A percentile compares a stretch with the other conserved stretches of the same genome.
Evolutionary conservation across 139 green algal genomes (phyloP).

Genomic region (Chlorella sp.): DNA sequence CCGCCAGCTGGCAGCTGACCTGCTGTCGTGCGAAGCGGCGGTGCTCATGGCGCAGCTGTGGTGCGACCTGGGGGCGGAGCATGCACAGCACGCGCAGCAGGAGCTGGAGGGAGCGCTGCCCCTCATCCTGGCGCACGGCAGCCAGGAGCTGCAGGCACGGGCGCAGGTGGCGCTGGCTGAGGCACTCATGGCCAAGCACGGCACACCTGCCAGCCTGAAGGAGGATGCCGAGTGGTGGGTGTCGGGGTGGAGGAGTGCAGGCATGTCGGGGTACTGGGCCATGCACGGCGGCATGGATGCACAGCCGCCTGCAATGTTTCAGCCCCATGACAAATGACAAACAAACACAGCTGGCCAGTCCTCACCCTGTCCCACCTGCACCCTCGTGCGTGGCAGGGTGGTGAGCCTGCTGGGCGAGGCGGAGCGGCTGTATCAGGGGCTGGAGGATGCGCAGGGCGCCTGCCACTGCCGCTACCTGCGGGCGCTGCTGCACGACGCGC

Average conservation of each 20-base stretch:
- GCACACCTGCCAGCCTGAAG: background rate
- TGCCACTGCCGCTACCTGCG: constrained; percentile 40
- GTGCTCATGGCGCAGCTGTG: constrained; percentile 42
- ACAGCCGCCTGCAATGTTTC: background rate
- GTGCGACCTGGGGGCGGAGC: constrained; percentile 26
- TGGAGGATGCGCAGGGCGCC: constrained; percentile 39
- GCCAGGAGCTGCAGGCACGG: constrained; percentile 26
- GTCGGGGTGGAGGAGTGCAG: background rate
- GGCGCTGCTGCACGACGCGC: constrained; percentile 30
- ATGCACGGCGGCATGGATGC: too few relatives aligned
- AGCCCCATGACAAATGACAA: background rate
- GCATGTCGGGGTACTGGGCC: background rate
- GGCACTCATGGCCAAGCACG: constrained; percentile 37
- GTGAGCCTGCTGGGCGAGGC: constrained; percentile 38
- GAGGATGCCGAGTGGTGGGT: constrained; percentile 20
- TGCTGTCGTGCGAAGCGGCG: constrained; percentile 54
- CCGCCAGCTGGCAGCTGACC: constrained; percentile 42
- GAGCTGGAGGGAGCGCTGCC: constrained; percentile 54
- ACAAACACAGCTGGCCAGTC: too few relatives aligned
- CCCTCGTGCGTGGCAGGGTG: constrained; percentile 17
- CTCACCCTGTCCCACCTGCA: background rate
- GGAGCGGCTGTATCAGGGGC: background rate
- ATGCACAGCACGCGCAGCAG: constrained; percentile 32
- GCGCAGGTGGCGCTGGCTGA: constrained; percentile 59
- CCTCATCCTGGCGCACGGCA: constrained; percentile 54